These are phyloP conservation scores for Rhodotorula paludigena DNA, from an alignment of 768 basidiomycete genomes.

Conservation along the genomic window DNA sequence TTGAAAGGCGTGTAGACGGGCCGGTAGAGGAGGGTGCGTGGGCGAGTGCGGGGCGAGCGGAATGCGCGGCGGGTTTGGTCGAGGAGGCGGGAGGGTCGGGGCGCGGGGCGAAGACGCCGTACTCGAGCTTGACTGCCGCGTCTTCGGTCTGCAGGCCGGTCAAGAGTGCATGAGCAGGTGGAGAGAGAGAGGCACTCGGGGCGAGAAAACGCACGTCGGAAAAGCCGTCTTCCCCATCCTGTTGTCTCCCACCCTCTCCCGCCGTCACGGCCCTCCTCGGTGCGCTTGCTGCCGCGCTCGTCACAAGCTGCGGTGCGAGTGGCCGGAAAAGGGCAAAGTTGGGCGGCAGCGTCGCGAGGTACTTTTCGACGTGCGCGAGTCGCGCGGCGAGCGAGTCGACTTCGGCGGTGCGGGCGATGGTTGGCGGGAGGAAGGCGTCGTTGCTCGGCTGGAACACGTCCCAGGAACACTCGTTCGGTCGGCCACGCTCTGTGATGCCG, in stretches of 20 bases:
- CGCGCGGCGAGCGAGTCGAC: conserved; percentile 21
- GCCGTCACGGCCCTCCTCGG: background rate
- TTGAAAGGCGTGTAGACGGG: background rate
- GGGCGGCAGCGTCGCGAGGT: conserved; percentile 32
- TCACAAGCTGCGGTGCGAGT: background rate
- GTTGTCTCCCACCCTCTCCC: background rate
- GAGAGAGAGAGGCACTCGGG: background rate
- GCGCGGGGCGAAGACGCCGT: conserved; percentile 33
- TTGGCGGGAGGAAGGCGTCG: conserved; percentile 32
- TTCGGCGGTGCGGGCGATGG: conserved; percentile 32
- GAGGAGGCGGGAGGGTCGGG: background rate
- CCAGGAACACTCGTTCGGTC: conserved; percentile 29
- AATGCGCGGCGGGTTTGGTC: background rate
- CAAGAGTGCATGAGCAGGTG: background rate
- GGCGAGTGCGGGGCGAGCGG: background rate
- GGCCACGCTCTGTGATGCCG: conserved; percentile 8
- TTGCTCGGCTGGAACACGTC: conserved; percentile 28
- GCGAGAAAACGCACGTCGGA: conserved; percentile 11
- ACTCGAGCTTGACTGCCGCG: conserved; percentile 32
- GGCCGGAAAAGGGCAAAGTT: conserved; percentile 35
- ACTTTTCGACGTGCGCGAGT: conserved; percentile 32
- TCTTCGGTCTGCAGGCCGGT: conserved; percentile 37
- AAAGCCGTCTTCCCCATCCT: conserved; percentile 19
- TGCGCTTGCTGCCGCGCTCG: too few species aligned
- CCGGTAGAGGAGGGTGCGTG: background rate